Percentiles rank a stretch among this genome's conserved stretches.
Evolutionary conservation across 2,329 filamentous ascomycete species (phyloP).

Genomic region (Fusarium guadeloupense): DNA sequence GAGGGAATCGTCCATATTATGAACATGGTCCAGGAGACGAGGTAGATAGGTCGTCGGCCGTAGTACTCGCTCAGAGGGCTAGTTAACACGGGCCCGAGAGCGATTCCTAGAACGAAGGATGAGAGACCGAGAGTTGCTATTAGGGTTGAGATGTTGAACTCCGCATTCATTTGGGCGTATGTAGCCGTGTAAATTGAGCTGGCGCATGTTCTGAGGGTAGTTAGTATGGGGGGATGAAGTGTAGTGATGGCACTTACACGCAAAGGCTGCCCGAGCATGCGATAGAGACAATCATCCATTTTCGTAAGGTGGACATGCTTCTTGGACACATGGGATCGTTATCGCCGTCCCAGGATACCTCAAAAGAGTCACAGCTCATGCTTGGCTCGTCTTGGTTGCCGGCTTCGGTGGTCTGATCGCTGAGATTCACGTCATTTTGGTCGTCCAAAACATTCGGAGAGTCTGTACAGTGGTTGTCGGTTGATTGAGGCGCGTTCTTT

Average conservation of each 20-base stretch:
- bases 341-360: constrained; percentile 24
- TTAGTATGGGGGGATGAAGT: not conserved
- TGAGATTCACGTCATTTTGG: not conserved
- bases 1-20: constrained; percentile 80
- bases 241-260: constrained; percentile 26
- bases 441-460: not conserved
- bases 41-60: constrained; percentile 79
- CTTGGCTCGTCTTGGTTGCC: not conserved
- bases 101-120: constrained; percentile 58
- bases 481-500: not conserved
- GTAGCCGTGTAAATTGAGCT: constrained; percentile 74
- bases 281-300: constrained; percentile 30
- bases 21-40: constrained; percentile 75
- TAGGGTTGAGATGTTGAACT: constrained; percentile 20
- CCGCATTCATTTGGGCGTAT: constrained; percentile 26
- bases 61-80: constrained; percentile 73
- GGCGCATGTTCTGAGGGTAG: constrained; percentile 69
- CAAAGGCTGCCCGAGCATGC: constrained; percentile 24
- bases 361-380: not conserved
- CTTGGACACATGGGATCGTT: constrained; percentile 21
- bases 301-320: constrained; percentile 20
- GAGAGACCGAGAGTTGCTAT: constrained; percentile 27
- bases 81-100: constrained; percentile 65
- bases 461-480: not conserved
- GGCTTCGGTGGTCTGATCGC: constrained; percentile 20